Percentiles rank a stretch among this genome's conserved stretches.
These are phyloP conservation scores for Neopestalotiopsis sp. DNA, from an alignment of 2,329 filamentous ascomycete genomes.

Conservation along the genomic window DNA sequence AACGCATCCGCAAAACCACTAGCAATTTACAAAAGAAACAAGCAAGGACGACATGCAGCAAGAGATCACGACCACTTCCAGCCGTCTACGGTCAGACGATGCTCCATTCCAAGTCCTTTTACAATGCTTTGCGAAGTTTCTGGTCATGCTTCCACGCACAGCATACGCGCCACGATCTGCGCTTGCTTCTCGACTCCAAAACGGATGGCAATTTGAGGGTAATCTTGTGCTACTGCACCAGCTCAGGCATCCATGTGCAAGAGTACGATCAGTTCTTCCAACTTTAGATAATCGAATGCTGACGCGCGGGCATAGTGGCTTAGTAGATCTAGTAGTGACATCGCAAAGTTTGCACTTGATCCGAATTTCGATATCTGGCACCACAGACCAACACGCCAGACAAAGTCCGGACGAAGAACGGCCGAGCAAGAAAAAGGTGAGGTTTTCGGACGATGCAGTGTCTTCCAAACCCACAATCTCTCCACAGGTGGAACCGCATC, in stretches of 20 bases:
- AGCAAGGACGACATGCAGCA: neutral
- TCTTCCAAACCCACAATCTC: neutral
- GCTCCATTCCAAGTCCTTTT: slow-evolving; percentile 20
- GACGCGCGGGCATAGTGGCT: neutral
- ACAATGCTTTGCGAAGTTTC: slow-evolving; percentile 18
- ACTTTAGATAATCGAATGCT: neutral
- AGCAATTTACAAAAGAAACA: slow-evolving; percentile 17
- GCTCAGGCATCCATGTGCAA: neutral
- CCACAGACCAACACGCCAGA: neutral
- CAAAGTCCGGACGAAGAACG: neutral
- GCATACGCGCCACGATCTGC: slow-evolving; percentile 20
- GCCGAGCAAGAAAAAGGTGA: neutral
- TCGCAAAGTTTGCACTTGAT: neutral
- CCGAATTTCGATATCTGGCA: neutral
- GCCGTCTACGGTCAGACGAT: neutral
- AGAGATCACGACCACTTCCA: neutral
- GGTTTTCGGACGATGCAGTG: neutral
- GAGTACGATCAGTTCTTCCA: neutral
- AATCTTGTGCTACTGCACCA: neutral
- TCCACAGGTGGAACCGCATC: neutral
- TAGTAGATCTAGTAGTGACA: neutral
- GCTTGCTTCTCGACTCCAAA: neutral
- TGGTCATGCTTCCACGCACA: slow-evolving; percentile 21
- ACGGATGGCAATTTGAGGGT: neutral
- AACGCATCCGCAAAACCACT: slow-evolving; percentile 22